Percentiles rank a stretch among this genome's conserved stretches.
phyloP scores from a whole-genome alignment of 2,329 filamentous ascomycete species.

The Penicillium sp. region DNA sequence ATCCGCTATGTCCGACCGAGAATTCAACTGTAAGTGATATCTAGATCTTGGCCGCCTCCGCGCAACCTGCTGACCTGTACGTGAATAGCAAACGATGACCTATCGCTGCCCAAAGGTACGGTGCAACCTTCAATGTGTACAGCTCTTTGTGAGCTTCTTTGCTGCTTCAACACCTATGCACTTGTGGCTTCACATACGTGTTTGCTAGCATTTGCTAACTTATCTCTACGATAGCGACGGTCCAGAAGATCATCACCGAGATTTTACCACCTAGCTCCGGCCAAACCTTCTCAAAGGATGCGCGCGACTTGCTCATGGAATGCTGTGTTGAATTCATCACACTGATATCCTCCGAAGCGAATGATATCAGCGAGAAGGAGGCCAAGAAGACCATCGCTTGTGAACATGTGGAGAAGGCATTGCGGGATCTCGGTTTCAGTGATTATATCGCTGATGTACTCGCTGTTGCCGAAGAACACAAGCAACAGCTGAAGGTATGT shows the following conservation, averaged over 20 bases:
- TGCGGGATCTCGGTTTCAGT: constrained; percentile 86
- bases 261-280: constrained; percentile 76
- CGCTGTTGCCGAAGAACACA: constrained; percentile 85
- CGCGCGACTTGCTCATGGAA: constrained; percentile 91
- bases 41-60: constrained; percentile 12
- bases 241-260: constrained; percentile 85
- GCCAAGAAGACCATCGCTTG: constrained; percentile 99
- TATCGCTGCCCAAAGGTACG: constrained; percentile 59
- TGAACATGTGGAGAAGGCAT: constrained; percentile 93
- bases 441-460: constrained; percentile 88
- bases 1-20: constrained; percentile 53
- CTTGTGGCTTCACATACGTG: background rate
- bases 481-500: constrained; percentile 83
- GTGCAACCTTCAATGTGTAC: background rate
- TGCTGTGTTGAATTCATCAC: constrained; percentile 99
- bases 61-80: constrained; percentile 20
- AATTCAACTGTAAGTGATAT: constrained; percentile 48
- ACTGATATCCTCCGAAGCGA: constrained; percentile 95
- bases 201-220: constrained; percentile 11
- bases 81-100: constrained; percentile 53
- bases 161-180: background rate
- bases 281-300: constrained; percentile 89
- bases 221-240: constrained; percentile 53
- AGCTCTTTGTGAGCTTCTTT: background rate
- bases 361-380: constrained; percentile 98